Base-by-base conservation (phyloP, 148 eudicot species). In the Nepenthes gracilis region DNA sequence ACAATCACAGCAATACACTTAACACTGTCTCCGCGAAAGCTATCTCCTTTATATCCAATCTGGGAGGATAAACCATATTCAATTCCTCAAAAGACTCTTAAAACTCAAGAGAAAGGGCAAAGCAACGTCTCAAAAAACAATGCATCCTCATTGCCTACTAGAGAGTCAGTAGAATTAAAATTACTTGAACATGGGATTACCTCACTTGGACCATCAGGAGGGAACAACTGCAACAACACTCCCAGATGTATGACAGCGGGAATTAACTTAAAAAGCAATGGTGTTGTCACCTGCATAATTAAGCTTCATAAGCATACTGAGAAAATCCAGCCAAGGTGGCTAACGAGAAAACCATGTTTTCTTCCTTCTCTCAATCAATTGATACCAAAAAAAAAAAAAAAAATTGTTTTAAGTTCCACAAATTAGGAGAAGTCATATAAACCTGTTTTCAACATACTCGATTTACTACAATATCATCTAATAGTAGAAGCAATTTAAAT, bases 201-300 rank as follows among this genome's bases (percentile, higher is more conserved):
- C 96, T 93, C 98, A 43, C 62, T 77, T 66, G 81, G 81, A 62
- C 65, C 76, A 12, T 93, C 98, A 11, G 95, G 91, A 54, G 95
- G 74, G 67, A 93, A 93, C 98, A 95, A 93, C 71, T 96, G 81
- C 62, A 93, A 68, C 63, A 93, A 73, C 49, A 93, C 88, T 54
- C 98, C 98, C 36, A 93, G 96, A 72, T 86, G 96, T 68, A 93
- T 82, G 2, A 93, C 95, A 45, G 96, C 96, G 36, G 98, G 98
- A 72, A 93, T 93, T 48, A 93, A 68, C 80, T 93, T 93, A 67
- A 93, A 93, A 51, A 93, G 91, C 73, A 93, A 81, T 10, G 98
- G 98, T 15, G 96, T 93, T 9, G 98, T 93, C 70, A 93, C 95
- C 98, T 93, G 83, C 71, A 80, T 33, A 13, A 33, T 2, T 58